Conservation (phyloP, 2,329 filamentous ascomycete species). For the Fusarium metavorans region DNA sequence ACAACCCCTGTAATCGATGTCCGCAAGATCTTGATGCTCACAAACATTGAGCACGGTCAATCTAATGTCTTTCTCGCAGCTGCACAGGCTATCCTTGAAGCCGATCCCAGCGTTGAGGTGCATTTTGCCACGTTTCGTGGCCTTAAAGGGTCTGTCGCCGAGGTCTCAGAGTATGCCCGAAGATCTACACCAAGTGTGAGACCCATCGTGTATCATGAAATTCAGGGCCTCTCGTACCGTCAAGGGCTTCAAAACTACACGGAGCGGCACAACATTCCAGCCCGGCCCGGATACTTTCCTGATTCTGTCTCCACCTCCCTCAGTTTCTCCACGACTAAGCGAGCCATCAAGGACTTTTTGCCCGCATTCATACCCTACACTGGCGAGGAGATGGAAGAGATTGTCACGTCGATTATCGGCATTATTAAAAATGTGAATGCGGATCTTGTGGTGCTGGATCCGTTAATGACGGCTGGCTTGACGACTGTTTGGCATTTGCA, state of each 20-base stretch:
- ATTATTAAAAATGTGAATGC: not conserved
- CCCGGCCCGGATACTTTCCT: not conserved
- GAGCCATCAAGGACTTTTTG: not conserved
- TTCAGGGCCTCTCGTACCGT: not conserved
- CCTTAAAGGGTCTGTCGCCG: not conserved
- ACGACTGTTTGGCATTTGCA: not conserved
- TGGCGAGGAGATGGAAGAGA: not conserved
- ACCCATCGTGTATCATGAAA: not conserved
- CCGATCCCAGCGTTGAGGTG: not conserved
- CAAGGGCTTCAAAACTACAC: not conserved
- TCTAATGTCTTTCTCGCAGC: not conserved
- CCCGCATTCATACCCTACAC: not conserved
- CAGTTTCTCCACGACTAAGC: not conserved
- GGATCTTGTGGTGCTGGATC: not conserved
- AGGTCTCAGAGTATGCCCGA: not conserved
- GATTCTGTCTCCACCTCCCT: not conserved
- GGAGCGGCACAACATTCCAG: not conserved
- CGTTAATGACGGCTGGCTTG: not conserved
- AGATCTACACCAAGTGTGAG: not conserved
- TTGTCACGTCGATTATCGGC: not conserved
- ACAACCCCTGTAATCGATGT: not conserved
- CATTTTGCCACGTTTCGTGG: not conserved
- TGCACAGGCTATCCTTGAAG: not conserved
- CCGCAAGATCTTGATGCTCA: not conserved
- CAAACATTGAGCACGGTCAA: not conserved